Percentiles rank a stretch among this genome's conserved stretches.
These are phyloP conservation scores for Starmera quercuum DNA, from an alignment of 805 yeast genomes.

Conservation along the genomic window DNA sequence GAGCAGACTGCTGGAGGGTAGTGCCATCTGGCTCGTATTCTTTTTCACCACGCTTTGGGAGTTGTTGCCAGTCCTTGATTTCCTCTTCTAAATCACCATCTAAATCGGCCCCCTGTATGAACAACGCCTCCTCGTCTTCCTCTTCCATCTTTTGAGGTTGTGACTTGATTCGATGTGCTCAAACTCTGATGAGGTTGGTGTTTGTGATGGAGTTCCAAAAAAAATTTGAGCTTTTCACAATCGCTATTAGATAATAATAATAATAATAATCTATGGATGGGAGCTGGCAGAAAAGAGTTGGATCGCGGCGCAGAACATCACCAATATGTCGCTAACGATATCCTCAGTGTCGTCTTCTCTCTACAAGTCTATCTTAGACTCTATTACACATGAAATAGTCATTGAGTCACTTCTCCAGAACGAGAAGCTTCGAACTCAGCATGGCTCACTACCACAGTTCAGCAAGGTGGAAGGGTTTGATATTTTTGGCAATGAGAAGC, in stretches of 20 bases:
- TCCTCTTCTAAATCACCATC: conserved; percentile 31
- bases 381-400: conserved; percentile 7
- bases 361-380: background rate
- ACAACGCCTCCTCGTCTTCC: conserved; percentile 1
- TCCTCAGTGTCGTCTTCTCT: background rate
- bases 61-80: conserved; percentile 46
- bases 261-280: too few species aligned
- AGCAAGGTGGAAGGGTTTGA: conserved; percentile 23
- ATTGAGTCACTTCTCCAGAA: conserved; percentile 8
- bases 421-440: conserved; percentile 5
- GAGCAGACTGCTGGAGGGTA: conserved; percentile 34
- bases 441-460: conserved; percentile 2
- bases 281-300: too few species aligned
- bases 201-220: too few species aligned
- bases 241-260: too few species aligned
- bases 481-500: conserved; percentile 43
- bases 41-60: conserved; percentile 76
- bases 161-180: too few species aligned
- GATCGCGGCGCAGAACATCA: too few species aligned
- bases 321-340: too few species aligned
- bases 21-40: conserved; percentile 84
- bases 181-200: too few species aligned
- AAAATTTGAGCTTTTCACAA: too few species aligned
- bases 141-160: too few species aligned
- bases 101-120: background rate